Conservation (phyloP, 495 filamentous ascomycete genomes). For the Apodospora peruviana region DNA sequence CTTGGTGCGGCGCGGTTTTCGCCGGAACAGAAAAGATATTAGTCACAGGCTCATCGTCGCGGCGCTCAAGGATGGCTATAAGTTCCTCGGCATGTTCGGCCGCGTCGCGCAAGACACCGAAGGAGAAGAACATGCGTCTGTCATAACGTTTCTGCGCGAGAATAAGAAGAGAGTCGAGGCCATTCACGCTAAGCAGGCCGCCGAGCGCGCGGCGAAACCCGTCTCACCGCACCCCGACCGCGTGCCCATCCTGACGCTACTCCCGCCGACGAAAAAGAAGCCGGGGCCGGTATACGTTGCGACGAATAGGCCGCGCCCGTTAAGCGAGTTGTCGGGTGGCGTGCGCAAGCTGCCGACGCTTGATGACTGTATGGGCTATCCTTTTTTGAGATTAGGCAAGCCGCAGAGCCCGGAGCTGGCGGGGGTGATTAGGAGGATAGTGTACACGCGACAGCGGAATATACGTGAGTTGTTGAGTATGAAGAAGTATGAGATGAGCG, state of each 20-base stretch:
- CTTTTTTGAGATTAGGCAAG: slow-evolving; percentile 66
- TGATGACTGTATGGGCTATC: slow-evolving; percentile 50
- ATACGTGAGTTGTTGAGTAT: slow-evolving; percentile 17
- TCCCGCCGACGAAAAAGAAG: slow-evolving; percentile 21
- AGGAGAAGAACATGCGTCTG: slow-evolving; percentile 14
- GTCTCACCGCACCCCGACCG: slow-evolving; percentile 13
- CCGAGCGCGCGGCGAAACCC: not conserved
- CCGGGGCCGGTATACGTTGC: slow-evolving; percentile 35
- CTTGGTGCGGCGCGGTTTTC: slow-evolving; percentile 52
- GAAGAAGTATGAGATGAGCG: not conserved
- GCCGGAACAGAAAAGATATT: slow-evolving; percentile 47
- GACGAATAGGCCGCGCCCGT: slow-evolving; percentile 38
- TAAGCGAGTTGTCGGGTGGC: slow-evolving; percentile 38
- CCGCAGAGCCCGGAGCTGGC: slow-evolving; percentile 57
- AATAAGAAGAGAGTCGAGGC: slow-evolving; percentile 23
- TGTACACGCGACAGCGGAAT: slow-evolving; percentile 44
- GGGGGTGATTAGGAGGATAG: slow-evolving; percentile 49
- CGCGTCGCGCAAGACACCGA: not conserved
- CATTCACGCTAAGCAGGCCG: slow-evolving; percentile 5
- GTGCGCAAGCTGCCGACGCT: slow-evolving; percentile 56
- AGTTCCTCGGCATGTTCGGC: slow-evolving; percentile 22
- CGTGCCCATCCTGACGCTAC: slow-evolving; percentile 26
- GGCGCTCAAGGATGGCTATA: slow-evolving; percentile 60
- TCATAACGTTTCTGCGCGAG: slow-evolving; percentile 28
- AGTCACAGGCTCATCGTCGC: slow-evolving; percentile 49